Conservation (phyloP, 2,329 filamentous ascomycete genomes). For the Aspergillus fijiensis region DNA sequence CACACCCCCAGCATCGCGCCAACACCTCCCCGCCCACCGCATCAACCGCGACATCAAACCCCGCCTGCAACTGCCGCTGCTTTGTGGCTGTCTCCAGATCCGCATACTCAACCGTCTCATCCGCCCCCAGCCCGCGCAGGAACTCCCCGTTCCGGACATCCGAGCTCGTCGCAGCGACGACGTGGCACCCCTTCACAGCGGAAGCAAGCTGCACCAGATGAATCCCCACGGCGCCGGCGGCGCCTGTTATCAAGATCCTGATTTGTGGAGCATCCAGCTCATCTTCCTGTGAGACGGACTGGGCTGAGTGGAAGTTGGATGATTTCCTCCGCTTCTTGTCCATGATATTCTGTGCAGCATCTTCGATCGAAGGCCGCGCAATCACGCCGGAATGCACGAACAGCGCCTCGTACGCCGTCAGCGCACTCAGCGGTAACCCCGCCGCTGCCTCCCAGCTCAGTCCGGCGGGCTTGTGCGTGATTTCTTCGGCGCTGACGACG, state of each 20-base stretch:
- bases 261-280: background rate
- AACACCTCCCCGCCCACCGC: slow-evolving; percentile 27
- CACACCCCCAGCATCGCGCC: slow-evolving; percentile 21
- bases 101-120: slow-evolving; percentile 41
- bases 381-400: slow-evolving; percentile 25
- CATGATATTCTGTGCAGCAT: background rate
- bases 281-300: no score
- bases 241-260: slow-evolving; percentile 37
- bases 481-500: slow-evolving; percentile 22
- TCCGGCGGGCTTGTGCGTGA: slow-evolving; percentile 23
- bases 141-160: slow-evolving; percentile 35
- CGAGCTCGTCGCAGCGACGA: slow-evolving; percentile 41
- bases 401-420: slow-evolving; percentile 36
- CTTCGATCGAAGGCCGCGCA: background rate
- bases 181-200: slow-evolving; percentile 24
- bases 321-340: background rate
- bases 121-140: slow-evolving; percentile 37
- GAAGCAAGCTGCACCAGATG: slow-evolving; percentile 42
- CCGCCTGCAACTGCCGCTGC: background rate
- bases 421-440: slow-evolving; percentile 29
- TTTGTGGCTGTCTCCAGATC: background rate
- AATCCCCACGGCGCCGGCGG: slow-evolving; percentile 39
- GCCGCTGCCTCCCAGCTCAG: slow-evolving; percentile 27
- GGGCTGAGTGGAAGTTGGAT: no score
- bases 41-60: slow-evolving; percentile 30